Base-by-base conservation (phyloP, 768 basidiomycete genomes). In the Lactarius trivialis region DNA sequence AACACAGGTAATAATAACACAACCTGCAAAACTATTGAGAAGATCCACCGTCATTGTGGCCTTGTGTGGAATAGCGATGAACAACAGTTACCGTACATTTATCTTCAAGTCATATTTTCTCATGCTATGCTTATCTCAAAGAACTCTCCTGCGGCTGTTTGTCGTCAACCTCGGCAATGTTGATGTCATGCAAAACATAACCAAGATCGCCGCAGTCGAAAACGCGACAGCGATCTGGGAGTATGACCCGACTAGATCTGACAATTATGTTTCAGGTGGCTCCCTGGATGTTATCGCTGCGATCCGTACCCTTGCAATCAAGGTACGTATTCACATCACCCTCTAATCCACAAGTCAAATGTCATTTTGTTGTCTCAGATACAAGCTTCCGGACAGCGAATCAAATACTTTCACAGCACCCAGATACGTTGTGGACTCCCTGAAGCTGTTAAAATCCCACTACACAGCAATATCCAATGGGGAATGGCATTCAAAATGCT, bases 191-290 rank as follows among this genome's bases (percentile, higher is more conserved):
- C 7, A 9, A 1, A 28, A 43, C 15, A 53, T 60, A 36, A 60
- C 51, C 0, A 60, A 60, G 21, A 60, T 60, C 9, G 41, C 51
- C 2, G 51, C 17, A 1, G 39, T 60, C 2, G 51, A 52, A n/a
- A 60, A 50, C 0, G 33, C 58, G 0, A 60, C 39, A 2, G 39
- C 58, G 7, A 60, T 60, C n/a, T 60, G 58, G 50, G 58, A 60
- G n/a, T 59, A 52, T 17, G 50, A 59, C 12, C 58, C 58, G 2
- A 58, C 50, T 33, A 49, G 6, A 9, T 49, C 1, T 12, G n/a
- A n/a, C n/a, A n/a, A n/a, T n/a, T n/a, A n/a, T n/a, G n/a, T n/a
- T n/a, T n/a, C n/a, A n/a, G n/a, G n/a, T 28, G 50, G 58, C 2
- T 52, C 28, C 4, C 30, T 59, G 0, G 50, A 59, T 41, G 50